phyloP scores from a whole-genome alignment of 1,284 basidiomycete genomes.

The Phlebopus sp. region DNA sequence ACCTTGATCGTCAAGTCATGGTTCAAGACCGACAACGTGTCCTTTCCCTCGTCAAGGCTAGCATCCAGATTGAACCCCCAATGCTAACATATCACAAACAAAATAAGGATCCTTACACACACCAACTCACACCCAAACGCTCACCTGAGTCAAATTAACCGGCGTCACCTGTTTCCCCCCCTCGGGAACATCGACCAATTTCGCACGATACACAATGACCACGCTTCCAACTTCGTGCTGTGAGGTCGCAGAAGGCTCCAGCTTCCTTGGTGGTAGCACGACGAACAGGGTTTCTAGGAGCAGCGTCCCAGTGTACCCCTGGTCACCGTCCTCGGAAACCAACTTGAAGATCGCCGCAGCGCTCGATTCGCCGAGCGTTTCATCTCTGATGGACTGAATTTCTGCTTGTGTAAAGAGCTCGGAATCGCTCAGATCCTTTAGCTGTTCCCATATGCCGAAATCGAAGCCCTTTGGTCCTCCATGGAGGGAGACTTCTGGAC shows the following conservation, averaged over 20 bases:
- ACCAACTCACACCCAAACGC: too few species aligned
- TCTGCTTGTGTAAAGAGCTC: constrained; percentile 59
- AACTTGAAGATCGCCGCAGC: constrained; percentile 52
- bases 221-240: constrained; percentile 60
- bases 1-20: constrained; percentile 62
- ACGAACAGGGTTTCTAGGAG: constrained; percentile 59
- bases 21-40: constrained; percentile 49
- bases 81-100: constrained; percentile 58
- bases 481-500: constrained; percentile 63
- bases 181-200: constrained; percentile 41
- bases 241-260: constrained; percentile 26
- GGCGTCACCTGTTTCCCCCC: constrained; percentile 51
- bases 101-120: too few species aligned
- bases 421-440: constrained; percentile 40
- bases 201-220: constrained; percentile 64
- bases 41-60: constrained; percentile 45
- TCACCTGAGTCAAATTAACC: constrained; percentile 70
- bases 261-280: constrained; percentile 47
- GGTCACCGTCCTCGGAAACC: constrained; percentile 62
- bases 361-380: constrained; percentile 13
- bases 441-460: constrained; percentile 47
- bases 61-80: constrained; percentile 81
- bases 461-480: constrained; percentile 70
- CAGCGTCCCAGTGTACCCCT: constrained; percentile 63
- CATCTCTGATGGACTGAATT: constrained; percentile 33